Percentiles rank a stretch among this genome's conserved stretches.
Evolutionary conservation across 208 protist species (phyloP).

Genomic region (Leishmania tropica): DNA sequence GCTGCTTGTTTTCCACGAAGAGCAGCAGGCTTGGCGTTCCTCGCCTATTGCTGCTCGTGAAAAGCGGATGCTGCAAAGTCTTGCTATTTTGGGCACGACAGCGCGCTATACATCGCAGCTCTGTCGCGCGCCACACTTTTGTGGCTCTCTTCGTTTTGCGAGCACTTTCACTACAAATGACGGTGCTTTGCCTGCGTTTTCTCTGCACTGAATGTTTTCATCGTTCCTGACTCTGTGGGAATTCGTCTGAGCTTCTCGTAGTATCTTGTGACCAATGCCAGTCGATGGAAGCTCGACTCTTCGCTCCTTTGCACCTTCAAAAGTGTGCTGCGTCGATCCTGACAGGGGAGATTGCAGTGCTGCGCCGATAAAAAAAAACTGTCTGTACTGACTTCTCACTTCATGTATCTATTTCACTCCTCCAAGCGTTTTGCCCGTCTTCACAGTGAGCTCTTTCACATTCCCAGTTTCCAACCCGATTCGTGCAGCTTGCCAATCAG

Average conservation of each 20-base stretch:
- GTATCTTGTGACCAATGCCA: not conserved
- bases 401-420: not conserved
- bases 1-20: not conserved
- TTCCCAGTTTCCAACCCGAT: not conserved
- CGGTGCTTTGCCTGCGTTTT: not conserved
- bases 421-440: constrained; percentile 1
- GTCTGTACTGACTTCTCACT: not conserved
- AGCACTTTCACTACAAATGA: not conserved
- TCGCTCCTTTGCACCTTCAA: not conserved
- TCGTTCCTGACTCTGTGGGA: constrained; percentile 1
- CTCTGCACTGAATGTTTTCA: not conserved
- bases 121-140: not conserved
- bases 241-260: not conserved
- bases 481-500: not conserved
- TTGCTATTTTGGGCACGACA: not conserved
- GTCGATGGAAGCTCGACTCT: not conserved
- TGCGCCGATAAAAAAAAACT: not conserved
- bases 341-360: not conserved
- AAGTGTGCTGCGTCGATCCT: not conserved
- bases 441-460: not conserved
- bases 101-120: not conserved
- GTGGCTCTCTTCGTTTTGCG: not conserved
- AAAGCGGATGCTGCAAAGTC: not conserved
- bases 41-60: not conserved
- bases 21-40: not conserved